Evolutionary conservation across 306 rosid species (phyloP).

Genomic region (Prinsepia uniflora): DNA sequence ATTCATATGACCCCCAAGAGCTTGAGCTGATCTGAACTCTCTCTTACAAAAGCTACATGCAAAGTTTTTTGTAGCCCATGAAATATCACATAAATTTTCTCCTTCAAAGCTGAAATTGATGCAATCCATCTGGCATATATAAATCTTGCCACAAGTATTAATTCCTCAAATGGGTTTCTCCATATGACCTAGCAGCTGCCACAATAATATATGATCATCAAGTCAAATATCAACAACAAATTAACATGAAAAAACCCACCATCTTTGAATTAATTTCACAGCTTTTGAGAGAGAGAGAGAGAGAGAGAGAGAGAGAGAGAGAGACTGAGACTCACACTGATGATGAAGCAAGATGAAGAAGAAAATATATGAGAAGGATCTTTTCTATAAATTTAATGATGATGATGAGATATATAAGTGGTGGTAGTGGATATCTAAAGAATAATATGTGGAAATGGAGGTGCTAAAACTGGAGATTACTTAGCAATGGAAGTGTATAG

Average conservation of each 20-base stretch:
- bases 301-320: slow-evolving; percentile 22
- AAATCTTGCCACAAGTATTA: slow-evolving; percentile 25
- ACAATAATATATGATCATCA: background rate
- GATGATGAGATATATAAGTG: too few species aligned
- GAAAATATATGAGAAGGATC: slow-evolving; percentile 24
- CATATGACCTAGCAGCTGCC: slow-evolving; percentile 28
- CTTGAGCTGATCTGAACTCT: slow-evolving; percentile 84
- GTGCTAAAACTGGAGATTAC: slow-evolving; percentile 48
- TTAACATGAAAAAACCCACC: background rate
- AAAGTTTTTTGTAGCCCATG: slow-evolving; percentile 63
- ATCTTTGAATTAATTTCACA: slow-evolving; percentile 13
- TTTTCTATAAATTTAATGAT: too few species aligned
- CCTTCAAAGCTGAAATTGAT: slow-evolving; percentile 38
- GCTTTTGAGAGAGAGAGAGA: slow-evolving; percentile 25
- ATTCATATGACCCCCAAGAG: slow-evolving; percentile 89
- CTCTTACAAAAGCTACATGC: slow-evolving; percentile 75
- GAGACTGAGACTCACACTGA: slow-evolving; percentile 12
- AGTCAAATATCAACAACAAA: background rate
- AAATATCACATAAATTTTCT: slow-evolving; percentile 26
- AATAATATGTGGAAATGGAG: slow-evolving; percentile 31
- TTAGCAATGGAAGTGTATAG: slow-evolving; percentile 45
- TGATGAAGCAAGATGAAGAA: slow-evolving; percentile 17
- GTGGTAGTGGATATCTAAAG: background rate
- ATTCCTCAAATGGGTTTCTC: slow-evolving; percentile 41
- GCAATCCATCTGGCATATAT: slow-evolving; percentile 25